A percentile compares a stretch with the other conserved stretches of the same genome.
phyloP scores from a whole-genome alignment of 768 basidiomycete genomes.

The Clathrus columnatus region DNA sequence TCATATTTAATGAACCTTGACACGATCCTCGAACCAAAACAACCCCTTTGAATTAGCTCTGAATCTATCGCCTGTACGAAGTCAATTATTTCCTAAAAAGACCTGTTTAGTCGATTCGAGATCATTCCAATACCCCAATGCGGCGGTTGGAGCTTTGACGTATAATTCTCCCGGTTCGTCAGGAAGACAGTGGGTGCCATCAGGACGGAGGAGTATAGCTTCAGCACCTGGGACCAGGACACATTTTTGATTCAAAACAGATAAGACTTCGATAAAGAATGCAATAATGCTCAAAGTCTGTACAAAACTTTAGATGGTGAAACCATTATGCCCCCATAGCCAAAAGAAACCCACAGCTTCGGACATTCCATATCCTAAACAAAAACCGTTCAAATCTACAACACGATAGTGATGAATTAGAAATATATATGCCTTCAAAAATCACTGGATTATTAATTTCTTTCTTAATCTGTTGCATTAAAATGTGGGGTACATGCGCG shows the following conservation, averaged over 20 bases:
- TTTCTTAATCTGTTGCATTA: too few species aligned
- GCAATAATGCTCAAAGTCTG: not conserved
- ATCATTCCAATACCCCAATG: constrained; percentile 21
- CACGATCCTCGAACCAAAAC: constrained; percentile 70
- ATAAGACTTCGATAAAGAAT: too few species aligned
- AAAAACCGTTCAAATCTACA: too few species aligned
- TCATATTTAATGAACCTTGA: constrained; percentile 39
- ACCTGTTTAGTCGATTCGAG: constrained; percentile 6
- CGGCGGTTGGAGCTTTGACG: constrained; percentile 45
- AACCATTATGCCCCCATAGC: constrained; percentile 24
- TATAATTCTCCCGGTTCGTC: constrained; percentile 63
- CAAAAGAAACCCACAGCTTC: too few species aligned
- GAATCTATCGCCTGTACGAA: constrained; percentile 26
- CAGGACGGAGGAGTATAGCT: constrained; percentile 50
- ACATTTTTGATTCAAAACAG: constrained; percentile 27
- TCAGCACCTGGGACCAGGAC: constrained; percentile 56
- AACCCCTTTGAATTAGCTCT: constrained; percentile 48
- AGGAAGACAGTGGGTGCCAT: constrained; percentile 43
- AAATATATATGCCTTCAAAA: too few species aligned
- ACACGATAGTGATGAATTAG: too few species aligned
- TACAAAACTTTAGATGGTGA: constrained; percentile 35
- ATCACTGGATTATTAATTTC: too few species aligned
- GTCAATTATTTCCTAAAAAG: not conserved
- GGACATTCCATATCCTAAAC: too few species aligned
- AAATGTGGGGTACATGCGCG: too few species aligned